Evolutionary conservation across 164 flowering plant genomes (phyloP).

Genomic region (Nymphaea colorata): DNA sequence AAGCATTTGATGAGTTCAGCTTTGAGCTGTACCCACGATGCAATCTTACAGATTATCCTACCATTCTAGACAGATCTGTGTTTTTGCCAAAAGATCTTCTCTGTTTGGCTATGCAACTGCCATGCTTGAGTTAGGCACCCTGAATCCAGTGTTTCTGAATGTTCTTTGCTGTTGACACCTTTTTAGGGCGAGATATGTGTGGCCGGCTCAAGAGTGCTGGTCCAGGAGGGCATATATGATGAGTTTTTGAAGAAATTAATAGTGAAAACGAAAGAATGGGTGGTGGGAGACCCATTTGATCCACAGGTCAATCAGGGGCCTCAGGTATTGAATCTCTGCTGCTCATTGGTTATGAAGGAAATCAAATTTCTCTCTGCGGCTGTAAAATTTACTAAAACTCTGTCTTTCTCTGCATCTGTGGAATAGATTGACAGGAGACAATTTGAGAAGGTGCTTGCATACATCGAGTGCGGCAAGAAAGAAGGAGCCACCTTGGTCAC

Average conservation of each 20-base stretch:
- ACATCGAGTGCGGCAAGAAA: constrained; percentile 45
- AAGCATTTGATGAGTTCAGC: too few species aligned
- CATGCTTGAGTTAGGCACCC: too few species aligned
- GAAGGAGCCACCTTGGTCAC: constrained; percentile 58
- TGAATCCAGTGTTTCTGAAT: not conserved
- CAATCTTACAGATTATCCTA: too few species aligned
- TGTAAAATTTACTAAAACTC: too few species aligned
- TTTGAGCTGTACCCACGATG: too few species aligned
- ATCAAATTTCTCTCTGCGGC: too few species aligned
- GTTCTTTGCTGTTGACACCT: not conserved
- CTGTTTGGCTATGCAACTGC: too few species aligned
- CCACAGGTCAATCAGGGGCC: constrained; percentile 60
- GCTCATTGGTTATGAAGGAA: too few species aligned
- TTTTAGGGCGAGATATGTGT: constrained; percentile 77
- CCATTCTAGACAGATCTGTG: too few species aligned
- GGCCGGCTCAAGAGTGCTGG: constrained; percentile 64
- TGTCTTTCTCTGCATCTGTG: too few species aligned
- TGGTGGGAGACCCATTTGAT: constrained; percentile 87
- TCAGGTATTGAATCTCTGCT: constrained; percentile 24
- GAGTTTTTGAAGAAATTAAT: constrained; percentile 35
- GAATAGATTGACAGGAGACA: constrained; percentile 38
- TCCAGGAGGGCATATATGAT: constrained; percentile 85
- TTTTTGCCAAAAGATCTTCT: too few species aligned
- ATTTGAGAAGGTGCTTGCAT: constrained; percentile 34
- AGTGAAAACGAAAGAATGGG: constrained; percentile 48